These are phyloP conservation scores for Xylaria sp. DNA, from an alignment of 2,329 filamentous ascomycete genomes.

Conservation along the genomic window DNA sequence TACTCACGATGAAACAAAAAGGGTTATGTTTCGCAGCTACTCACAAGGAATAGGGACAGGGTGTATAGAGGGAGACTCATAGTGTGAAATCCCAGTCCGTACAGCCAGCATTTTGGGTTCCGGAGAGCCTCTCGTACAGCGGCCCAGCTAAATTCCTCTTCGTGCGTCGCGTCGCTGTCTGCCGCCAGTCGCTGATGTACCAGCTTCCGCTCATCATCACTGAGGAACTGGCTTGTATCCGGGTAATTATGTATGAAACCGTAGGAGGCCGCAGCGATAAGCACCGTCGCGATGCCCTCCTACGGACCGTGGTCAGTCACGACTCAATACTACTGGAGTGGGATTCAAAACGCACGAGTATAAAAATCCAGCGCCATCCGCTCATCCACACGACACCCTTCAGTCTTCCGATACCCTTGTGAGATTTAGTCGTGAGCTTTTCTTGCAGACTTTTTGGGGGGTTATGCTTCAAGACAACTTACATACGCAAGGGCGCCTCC, in stretches of 20 bases:
- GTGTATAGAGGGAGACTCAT: slow-evolving; percentile 73
- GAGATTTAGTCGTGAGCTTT: slow-evolving; percentile 6
- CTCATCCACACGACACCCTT: slow-evolving; percentile 61
- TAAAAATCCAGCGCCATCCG: slow-evolving; percentile 71
- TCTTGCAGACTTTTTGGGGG: not conserved
- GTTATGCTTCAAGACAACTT: slow-evolving; percentile 35
- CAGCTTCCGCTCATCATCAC: slow-evolving; percentile 63
- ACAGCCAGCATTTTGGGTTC: slow-evolving; percentile 78
- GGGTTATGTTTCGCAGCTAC: slow-evolving; percentile 38
- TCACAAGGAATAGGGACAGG: slow-evolving; percentile 64
- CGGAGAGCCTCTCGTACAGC: slow-evolving; percentile 72
- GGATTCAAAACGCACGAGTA: slow-evolving; percentile 56
- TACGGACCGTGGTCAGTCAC: slow-evolving; percentile 53
- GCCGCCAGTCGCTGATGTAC: slow-evolving; percentile 72
- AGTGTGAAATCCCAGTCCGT: slow-evolving; percentile 77
- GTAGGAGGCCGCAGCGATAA: slow-evolving; percentile 62
- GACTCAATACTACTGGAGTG: slow-evolving; percentile 43
- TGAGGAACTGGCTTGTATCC: slow-evolving; percentile 67
- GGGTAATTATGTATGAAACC: slow-evolving; percentile 76
- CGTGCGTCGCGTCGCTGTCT: slow-evolving; percentile 75
- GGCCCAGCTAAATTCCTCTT: slow-evolving; percentile 75
- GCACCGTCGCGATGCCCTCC: slow-evolving; percentile 67
- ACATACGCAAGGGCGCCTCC: slow-evolving; percentile 67
- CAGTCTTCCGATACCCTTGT: slow-evolving; percentile 65
- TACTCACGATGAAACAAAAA: slow-evolving; percentile 58